Evolutionary conservation across 2,329 filamentous ascomycete genomes (phyloP).

Genomic region (Paracoccidioides lutzii): DNA sequence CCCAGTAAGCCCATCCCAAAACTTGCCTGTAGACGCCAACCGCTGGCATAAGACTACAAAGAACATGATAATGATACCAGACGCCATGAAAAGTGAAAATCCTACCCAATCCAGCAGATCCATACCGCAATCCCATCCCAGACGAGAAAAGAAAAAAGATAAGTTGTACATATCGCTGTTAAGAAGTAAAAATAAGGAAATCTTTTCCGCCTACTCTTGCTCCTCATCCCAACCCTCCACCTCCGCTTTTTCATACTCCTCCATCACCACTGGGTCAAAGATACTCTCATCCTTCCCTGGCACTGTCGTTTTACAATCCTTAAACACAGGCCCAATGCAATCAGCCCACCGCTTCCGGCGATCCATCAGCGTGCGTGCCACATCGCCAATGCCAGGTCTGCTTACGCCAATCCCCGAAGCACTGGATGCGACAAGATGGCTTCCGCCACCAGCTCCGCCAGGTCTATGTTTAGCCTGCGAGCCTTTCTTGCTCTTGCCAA

Average conservation of each 20-base stretch:
- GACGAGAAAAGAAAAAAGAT: not conserved
- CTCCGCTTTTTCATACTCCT: slow-evolving; percentile 58
- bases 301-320: slow-evolving; percentile 65
- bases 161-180: not conserved
- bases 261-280: slow-evolving; percentile 63
- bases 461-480: slow-evolving; percentile 45
- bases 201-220: slow-evolving; percentile 40
- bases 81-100: not conserved
- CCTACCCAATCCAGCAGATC: not conserved
- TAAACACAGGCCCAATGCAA: slow-evolving; percentile 80
- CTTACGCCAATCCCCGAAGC: slow-evolving; percentile 28
- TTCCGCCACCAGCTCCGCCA: slow-evolving; percentile 61
- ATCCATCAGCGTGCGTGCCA: slow-evolving; percentile 87
- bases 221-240: slow-evolving; percentile 73
- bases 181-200: not conserved
- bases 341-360: slow-evolving; percentile 78
- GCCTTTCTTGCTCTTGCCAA: slow-evolving; percentile 88
- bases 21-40: not conserved
- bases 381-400: slow-evolving; percentile 65
- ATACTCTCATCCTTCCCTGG: slow-evolving; percentile 57
- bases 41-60: not conserved
- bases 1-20: not conserved
- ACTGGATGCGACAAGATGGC: slow-evolving; percentile 37
- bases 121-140: not conserved
- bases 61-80: not conserved